Evolutionary conservation across 2,329 filamentous ascomycete species (phyloP), one percentile per base, ranked within the genome.

Genomic region (Penicillium corylophilum): DNA sequence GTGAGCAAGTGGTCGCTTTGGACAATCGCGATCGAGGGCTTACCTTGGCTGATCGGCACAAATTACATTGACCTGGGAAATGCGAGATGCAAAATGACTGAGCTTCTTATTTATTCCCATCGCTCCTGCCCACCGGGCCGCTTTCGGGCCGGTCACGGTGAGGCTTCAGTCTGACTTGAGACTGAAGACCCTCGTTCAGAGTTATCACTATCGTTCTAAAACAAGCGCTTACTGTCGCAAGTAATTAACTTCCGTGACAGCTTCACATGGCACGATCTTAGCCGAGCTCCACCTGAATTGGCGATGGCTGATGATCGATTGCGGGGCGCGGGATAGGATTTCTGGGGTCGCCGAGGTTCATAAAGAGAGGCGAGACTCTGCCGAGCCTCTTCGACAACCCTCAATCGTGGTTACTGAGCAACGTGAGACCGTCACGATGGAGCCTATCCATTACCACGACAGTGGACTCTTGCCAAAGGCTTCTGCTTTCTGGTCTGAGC

Each of bases 261-360:
- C 16, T 38, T 59, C 54, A 59, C 56, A 50, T 58, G 53, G 51
- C 38, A 18, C 35, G 46, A 46, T 42, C 38, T 36, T 41, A 50
- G 54, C 54, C 54, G 56, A 57, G 51, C 55, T 47, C 52, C 45
- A 55, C 51, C 31, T 2, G 39, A 15, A 16, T 48, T 44, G 45
- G 33, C 33, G 24, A 57, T 50, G 48, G 31, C 35, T 26, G 53
- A 47, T 18, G 41, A 57, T 55, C 47, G 35, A 54, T 46, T 55
- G 46, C 47, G 52, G 53, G 50, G 46, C n/a, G 44, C 35, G 47
- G 41, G 29, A 46, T 47, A 45, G 20, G 23, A 24, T 42, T 42
- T 50, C 44, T 42, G 49, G 46, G 42, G 50, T 18, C 23, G 38
- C 54, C 51, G 54, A 52, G 54, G 53, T 47, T 52, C 38, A 31